Percentiles rank a stretch among this genome's conserved stretches.
Conservation (phyloP, 345 rosid genomes). For the Turritis glabra region DNA sequence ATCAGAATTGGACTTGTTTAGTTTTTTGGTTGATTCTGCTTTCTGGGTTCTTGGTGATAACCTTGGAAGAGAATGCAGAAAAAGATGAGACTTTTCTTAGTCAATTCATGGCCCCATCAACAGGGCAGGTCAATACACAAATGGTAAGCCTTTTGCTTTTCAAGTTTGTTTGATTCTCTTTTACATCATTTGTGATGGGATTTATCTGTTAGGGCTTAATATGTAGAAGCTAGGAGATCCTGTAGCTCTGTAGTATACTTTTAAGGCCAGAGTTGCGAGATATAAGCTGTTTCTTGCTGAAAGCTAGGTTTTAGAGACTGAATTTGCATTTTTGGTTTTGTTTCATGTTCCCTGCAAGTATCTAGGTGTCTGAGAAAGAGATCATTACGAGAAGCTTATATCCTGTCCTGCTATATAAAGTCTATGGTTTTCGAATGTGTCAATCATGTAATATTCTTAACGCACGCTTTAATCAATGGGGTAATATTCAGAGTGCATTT, state of each 20-base stretch:
- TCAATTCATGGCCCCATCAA: slow-evolving; percentile 50
- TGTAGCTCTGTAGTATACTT: background rate
- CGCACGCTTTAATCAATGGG: background rate
- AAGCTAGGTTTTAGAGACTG: slow-evolving; percentile 3
- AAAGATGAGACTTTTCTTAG: slow-evolving; percentile 47
- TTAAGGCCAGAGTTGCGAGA: background rate
- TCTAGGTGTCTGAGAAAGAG: slow-evolving; percentile 18
- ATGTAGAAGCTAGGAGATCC: slow-evolving; percentile 9
- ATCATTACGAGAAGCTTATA: background rate
- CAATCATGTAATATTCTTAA: background rate
- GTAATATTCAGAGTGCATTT: background rate
- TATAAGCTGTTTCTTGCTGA: background rate
- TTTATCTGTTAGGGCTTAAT: background rate
- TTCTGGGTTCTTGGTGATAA: slow-evolving; percentile 42
- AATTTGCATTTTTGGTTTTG: slow-evolving; percentile 6
- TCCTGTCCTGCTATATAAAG: background rate
- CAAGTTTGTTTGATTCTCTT: background rate
- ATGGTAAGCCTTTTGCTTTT: slow-evolving; percentile 49
- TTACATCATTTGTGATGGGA: background rate
- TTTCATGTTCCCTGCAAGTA: background rate
- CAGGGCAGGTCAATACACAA: slow-evolving; percentile 50
- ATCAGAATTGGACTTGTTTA: slow-evolving; percentile 25
- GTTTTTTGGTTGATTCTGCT: slow-evolving; percentile 41
- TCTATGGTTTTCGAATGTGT: background rate
- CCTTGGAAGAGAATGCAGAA: slow-evolving; percentile 41